phyloP scores from a whole-genome alignment of 2,329 filamentous ascomycete species.

The Colletotrichum lupini region DNA sequence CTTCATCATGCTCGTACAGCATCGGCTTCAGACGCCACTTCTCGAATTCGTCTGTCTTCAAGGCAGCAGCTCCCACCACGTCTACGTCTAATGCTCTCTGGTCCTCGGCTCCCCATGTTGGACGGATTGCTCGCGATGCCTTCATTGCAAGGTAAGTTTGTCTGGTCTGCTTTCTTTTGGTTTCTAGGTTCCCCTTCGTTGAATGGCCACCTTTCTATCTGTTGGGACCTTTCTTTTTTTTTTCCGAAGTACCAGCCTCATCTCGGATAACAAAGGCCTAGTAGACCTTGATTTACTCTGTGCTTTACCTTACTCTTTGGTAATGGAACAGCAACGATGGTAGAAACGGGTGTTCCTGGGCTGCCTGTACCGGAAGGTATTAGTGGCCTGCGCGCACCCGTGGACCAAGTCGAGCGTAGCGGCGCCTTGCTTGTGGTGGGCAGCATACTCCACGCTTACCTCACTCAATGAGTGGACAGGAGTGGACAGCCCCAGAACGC shows the following conservation, averaged over 20 bases:
- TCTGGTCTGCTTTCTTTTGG: not conserved
- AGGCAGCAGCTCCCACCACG: not conserved
- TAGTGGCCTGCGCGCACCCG: not conserved
- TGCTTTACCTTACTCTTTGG: not conserved
- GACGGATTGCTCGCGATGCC: constrained; percentile 9
- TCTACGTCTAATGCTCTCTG: not conserved
- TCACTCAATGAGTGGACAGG: not conserved
- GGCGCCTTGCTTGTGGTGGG: not conserved
- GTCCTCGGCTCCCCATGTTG: not conserved
- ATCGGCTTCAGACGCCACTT: constrained; percentile 17
- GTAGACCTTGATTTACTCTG: not conserved
- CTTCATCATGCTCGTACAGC: constrained; percentile 20
- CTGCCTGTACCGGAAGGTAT: constrained; percentile 11
- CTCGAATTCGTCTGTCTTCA: constrained; percentile 3
- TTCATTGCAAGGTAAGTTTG: constrained; percentile 17
- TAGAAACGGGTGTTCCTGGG: not conserved
- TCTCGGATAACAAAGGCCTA: constrained; percentile 9
- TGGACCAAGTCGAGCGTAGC: not conserved
- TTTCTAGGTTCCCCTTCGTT: not conserved
- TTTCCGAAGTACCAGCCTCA: not conserved
- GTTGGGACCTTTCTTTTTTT: not conserved
- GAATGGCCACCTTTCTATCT: not conserved
- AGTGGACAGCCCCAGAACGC: not conserved
- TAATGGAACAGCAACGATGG: not conserved
- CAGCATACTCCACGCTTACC: constrained; percentile 8